phyloP scores from a whole-genome alignment of 2,329 filamentous ascomycete genomes.

The Amesomyces nigricolor region DNA sequence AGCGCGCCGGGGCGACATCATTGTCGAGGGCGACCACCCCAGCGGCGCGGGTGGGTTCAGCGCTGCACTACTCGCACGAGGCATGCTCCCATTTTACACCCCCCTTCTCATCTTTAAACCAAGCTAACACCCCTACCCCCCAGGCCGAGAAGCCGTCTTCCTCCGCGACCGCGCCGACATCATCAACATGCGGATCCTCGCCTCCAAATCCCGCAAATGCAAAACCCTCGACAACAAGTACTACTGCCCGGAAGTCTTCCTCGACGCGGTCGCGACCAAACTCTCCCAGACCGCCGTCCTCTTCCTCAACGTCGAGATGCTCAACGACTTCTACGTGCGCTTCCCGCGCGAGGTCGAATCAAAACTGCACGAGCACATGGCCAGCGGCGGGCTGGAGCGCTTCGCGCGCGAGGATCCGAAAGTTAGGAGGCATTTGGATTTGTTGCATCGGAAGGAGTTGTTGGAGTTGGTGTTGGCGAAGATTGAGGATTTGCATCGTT shows the following conservation, averaged over 20 bases:
- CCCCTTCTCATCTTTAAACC: conserved; percentile 22
- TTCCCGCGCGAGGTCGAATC: conserved; percentile 90
- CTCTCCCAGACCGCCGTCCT: conserved; percentile 91
- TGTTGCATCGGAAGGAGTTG: conserved; percentile 86
- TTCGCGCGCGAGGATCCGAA: conserved; percentile 93
- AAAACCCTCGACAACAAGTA: conserved; percentile 82
- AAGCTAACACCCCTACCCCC: conserved; percentile 21
- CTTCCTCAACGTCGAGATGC: conserved; percentile 93
- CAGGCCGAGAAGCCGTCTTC: conserved; percentile 89
- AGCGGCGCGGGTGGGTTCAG: conserved; percentile 93
- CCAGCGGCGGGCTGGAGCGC: conserved; percentile 72
- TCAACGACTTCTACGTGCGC: conserved; percentile 96
- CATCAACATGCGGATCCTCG: conserved; percentile 81
- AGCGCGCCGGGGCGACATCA: conserved; percentile 76
- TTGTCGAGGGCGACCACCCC: conserved; percentile 74
- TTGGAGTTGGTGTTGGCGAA: conserved; percentile 90
- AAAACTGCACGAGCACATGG: conserved; percentile 74
- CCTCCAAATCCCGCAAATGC: conserved; percentile 88
- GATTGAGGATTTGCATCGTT: conserved; percentile 82
- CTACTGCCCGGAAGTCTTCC: conserved; percentile 92
- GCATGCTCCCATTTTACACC: conserved; percentile 40
- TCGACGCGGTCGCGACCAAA: conserved; percentile 95
- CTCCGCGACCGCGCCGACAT: conserved; percentile 86
- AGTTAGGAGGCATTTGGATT: conserved; percentile 80
- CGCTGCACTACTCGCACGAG: conserved; percentile 73